Base-by-base conservation (phyloP, 352 stramenopile species). In the Pythium scleroteichum region DNA sequence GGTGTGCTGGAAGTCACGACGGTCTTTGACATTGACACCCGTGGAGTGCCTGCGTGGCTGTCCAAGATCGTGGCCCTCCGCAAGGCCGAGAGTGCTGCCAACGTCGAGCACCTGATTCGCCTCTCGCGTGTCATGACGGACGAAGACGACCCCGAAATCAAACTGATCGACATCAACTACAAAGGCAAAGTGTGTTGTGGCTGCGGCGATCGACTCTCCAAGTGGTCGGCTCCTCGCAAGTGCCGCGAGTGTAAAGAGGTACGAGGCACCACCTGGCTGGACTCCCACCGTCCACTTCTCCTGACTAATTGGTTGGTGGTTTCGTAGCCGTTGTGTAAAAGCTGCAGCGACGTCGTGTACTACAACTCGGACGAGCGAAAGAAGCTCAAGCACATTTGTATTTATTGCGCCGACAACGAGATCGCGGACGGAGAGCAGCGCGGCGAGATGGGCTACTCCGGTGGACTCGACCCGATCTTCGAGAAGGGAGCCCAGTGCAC, bases 311-410 rank as follows among this genome's bases (percentile, higher is more conserved):
- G 42, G n/a, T 33, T 29, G 46, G 24, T 55, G 35, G 59, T 54
- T 53, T 51, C 14, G 19, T 26, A 68, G 61, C 41, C 40, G 10
- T 63, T 88, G 10, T 88, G 78, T 64, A 88, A 86, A 64, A 82
- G 67, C 59, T 88, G 78, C 50, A 79, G 69, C 26, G 74, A 84
- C 40, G 70, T 88, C 2, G 76, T 85, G 38, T 85, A 88, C 72
- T 85, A 77, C 49, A 72, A 78, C 38, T 71, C 79, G 45, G 71
- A 85, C 54, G 75, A 78, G 49, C 66, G 69, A 45, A 85, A 84
- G 68, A 84, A 86, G 68, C 75, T 88, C 67, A 84, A 88, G 51
- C 73, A 71, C 48, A 88, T 88, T 55, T 88, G 78, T 62, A 70
- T 86, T 17, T 79, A 88, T 57, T 88, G 78, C 54, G 76, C 85